Evolutionary conservation across 2,329 filamentous ascomycete species (phyloP).

Genomic region (Gaeumannomyces tritici): DNA sequence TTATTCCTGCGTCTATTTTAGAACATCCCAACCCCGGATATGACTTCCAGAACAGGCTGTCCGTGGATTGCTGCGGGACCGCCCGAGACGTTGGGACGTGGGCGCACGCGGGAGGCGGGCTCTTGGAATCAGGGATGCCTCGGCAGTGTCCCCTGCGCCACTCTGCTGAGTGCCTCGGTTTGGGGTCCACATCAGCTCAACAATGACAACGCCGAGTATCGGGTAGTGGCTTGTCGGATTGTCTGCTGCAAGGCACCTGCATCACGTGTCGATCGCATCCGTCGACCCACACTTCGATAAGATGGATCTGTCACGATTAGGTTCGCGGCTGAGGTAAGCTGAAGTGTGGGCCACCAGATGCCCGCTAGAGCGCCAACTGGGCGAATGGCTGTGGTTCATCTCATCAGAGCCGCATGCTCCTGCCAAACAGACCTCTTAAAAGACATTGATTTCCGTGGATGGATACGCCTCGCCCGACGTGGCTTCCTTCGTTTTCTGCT

Average conservation of each 20-base stretch:
- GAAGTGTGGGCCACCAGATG: background rate
- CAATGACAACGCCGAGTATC: too few relatives aligned
- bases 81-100: background rate
- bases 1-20: background rate
- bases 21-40: background rate
- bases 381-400: background rate
- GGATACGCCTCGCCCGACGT: background rate
- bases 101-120: background rate
- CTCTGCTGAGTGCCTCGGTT: background rate
- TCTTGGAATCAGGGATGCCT: background rate
- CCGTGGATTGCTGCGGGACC: background rate
- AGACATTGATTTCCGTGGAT: background rate
- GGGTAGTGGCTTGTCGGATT: too few relatives aligned
- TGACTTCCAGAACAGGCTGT: background rate
- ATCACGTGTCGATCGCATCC: background rate
- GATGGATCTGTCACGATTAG: too few relatives aligned
- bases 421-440: background rate
- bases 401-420: background rate
- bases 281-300: too few relatives aligned
- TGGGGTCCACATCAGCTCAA: background rate
- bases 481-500: background rate
- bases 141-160: background rate
- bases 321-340: background rate
- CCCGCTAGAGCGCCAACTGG: background rate
- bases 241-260: background rate